A percentile compares a stretch with the other conserved stretches of the same genome.
phyloP scores from a whole-genome alignment of 2,329 filamentous ascomycete species.

The Aspergillus transmontanensis region DNA sequence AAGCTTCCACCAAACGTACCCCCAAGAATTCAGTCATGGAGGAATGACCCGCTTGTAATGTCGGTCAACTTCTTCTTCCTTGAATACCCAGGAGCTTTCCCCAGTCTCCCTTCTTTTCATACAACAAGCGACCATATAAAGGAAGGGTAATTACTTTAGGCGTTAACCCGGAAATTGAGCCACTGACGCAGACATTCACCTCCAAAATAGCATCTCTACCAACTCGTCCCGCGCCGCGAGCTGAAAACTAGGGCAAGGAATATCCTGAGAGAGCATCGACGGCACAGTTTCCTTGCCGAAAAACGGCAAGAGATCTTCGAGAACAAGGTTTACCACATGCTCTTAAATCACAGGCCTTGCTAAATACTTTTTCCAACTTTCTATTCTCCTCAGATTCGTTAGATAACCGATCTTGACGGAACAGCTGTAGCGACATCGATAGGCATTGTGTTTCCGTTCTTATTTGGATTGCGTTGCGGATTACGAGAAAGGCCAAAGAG shows the following conservation, averaged over 20 bases:
- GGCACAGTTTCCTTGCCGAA: background rate
- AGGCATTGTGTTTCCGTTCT: background rate
- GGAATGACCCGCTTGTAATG: background rate
- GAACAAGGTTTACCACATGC: background rate
- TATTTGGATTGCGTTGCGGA: background rate
- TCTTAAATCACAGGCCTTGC: background rate
- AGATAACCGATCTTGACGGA: background rate
- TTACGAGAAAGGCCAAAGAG: background rate
- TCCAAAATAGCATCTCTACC: background rate
- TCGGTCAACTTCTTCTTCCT: background rate
- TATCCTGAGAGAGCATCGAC: background rate
- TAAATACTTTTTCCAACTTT: background rate
- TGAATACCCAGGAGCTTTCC: background rate
- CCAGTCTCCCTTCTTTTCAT: background rate
- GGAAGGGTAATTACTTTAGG: background rate
- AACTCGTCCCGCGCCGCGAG: background rate
- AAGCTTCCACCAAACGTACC: slow-evolving; percentile 9
- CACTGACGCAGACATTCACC: background rate
- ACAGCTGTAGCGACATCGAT: background rate
- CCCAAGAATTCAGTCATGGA: background rate
- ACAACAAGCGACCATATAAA: background rate
- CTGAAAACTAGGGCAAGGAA: background rate
- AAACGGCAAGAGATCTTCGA: background rate
- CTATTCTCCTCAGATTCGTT: background rate
- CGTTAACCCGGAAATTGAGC: background rate